Evolutionary conservation across 331 rosid species (phyloP), one percentile per base, ranked within the genome.

Genomic region (Rosa hybrid): DNA sequence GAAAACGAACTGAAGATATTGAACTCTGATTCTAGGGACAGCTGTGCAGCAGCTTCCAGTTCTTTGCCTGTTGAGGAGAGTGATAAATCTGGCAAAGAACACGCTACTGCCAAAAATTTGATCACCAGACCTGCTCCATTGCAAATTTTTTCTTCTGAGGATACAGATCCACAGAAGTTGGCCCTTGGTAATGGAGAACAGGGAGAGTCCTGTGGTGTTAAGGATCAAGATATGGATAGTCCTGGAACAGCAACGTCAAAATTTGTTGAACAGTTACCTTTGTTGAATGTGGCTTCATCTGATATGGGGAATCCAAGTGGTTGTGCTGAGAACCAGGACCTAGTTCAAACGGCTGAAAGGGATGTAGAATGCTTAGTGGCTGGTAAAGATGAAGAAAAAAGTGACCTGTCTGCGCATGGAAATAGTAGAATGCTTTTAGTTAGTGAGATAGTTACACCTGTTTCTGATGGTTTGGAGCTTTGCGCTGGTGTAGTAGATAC

Each of bases 241-340:
- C 97, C 97, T 76, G 99, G 98, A 82, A 89, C 97, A 39, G 95
- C 88, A 68, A 94, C 95, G 3, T 96, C 99, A 10, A 91, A 94
- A 81, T 90, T 93, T 81, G 92, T 89, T 72, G 97, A 91, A 86
- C 87, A 89, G 27, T 78, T 68, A 23, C 84, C 91, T 23, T 72
- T 76, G 72, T 72, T 44, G 57, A 88, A 89, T 42, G 82, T 59
- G 49, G 86, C 91, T 74, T 84, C 87, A 69, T 64, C 86, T 76
- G 80, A 75, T 63, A 11, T 73, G 13, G 67, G 71, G 72, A 81
- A 79, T 78, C 71, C 45, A 41, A 64, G 25, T 45, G 72, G 25
- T 74, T 84, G 85, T 34, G 77, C 81, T 18, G 82, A 67, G 77
- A 84, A 88, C 65, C 45, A 80, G 78, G 81, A 87, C 85, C 64